These are phyloP conservation scores for Tolypocladium pustulatum DNA, from an alignment of 2,329 filamentous ascomycete genomes.

Conservation along the genomic window DNA sequence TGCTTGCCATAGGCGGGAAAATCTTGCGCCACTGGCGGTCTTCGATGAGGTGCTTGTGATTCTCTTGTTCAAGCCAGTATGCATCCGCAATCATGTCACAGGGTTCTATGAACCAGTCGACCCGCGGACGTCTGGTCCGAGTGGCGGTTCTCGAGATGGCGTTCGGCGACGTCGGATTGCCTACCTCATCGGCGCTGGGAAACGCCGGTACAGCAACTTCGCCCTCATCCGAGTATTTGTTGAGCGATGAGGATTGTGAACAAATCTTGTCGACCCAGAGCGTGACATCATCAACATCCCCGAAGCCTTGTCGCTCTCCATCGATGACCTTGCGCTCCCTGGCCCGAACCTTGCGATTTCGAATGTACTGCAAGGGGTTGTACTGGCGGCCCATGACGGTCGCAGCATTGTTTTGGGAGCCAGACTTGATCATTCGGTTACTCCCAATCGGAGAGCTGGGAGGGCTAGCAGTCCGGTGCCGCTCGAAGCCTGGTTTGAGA, in stretches of 20 bases:
- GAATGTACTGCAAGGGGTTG: slow-evolving; percentile 85
- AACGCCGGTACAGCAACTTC: slow-evolving; percentile 32
- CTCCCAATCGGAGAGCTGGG: slow-evolving; percentile 26
- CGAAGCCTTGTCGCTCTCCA: slow-evolving; percentile 66
- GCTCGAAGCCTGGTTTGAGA: slow-evolving; percentile 38
- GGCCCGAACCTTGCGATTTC: slow-evolving; percentile 77
- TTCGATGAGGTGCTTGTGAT: slow-evolving; percentile 73
- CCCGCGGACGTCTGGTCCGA: slow-evolving; percentile 61
- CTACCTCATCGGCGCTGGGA: slow-evolving; percentile 31
- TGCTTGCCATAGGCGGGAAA: slow-evolving; percentile 37
- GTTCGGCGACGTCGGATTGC: slow-evolving; percentile 31
- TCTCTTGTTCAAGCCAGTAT: slow-evolving; percentile 77
- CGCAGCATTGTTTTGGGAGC: slow-evolving; percentile 18
- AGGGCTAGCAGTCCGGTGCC: slow-evolving; percentile 28
- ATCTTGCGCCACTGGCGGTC: slow-evolving; percentile 67
- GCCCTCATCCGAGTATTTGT: slow-evolving; percentile 12
- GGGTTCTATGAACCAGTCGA: slow-evolving; percentile 78
- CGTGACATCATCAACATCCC: slow-evolving; percentile 59
- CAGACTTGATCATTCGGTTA: slow-evolving; percentile 17
- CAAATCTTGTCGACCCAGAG: slow-evolving; percentile 66
- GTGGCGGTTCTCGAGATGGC: slow-evolving; percentile 31
- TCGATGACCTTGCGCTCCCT: slow-evolving; percentile 67
- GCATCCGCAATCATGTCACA: slow-evolving; percentile 82
- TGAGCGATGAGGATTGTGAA: slow-evolving; percentile 16
- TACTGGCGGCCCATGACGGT: slow-evolving; percentile 56